Evolutionary conservation across 1,284 basidiomycete species (phyloP).

Genomic region (Ganoderma multipileum): DNA sequence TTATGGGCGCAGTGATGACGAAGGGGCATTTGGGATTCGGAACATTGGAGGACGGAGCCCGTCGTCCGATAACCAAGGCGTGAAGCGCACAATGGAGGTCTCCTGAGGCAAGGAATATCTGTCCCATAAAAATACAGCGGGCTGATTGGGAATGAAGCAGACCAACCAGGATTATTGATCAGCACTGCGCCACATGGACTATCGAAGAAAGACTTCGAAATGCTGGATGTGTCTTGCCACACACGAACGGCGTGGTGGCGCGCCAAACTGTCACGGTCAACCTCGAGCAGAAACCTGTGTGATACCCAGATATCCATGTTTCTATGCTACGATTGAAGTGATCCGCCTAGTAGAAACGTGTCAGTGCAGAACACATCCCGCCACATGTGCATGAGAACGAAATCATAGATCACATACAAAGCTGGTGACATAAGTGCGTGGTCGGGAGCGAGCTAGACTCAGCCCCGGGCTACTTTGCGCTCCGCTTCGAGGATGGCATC

Average conservation of each 20-base stretch:
- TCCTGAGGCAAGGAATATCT: not conserved
- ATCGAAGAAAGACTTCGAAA: not conserved
- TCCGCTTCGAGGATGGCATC: slow-evolving; percentile 66
- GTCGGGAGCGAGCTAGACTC: slow-evolving; percentile 4
- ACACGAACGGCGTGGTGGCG: not conserved
- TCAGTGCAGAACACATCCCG: not conserved
- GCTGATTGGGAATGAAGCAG: not conserved
- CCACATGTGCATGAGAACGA: not conserved
- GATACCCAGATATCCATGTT: not conserved
- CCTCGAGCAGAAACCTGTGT: not conserved
- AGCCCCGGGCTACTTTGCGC: slow-evolving; percentile 44
- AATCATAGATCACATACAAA: not conserved
- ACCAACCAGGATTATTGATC: not conserved
- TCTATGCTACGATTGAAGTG: not conserved
- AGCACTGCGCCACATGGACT: not conserved
- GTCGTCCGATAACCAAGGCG: not conserved
- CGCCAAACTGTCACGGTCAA: slow-evolving; percentile 2
- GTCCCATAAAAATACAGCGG: not conserved
- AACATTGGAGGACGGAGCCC: not conserved
- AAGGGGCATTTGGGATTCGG: not conserved
- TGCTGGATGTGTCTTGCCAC: not conserved
- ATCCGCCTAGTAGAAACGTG: not conserved
- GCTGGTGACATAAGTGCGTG: not conserved
- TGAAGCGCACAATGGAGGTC: not conserved
- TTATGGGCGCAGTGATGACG: not conserved